These are phyloP conservation scores for Anisodus tanguticus DNA, from an alignment of 257 asterid genomes.

Conservation along the genomic window DNA sequence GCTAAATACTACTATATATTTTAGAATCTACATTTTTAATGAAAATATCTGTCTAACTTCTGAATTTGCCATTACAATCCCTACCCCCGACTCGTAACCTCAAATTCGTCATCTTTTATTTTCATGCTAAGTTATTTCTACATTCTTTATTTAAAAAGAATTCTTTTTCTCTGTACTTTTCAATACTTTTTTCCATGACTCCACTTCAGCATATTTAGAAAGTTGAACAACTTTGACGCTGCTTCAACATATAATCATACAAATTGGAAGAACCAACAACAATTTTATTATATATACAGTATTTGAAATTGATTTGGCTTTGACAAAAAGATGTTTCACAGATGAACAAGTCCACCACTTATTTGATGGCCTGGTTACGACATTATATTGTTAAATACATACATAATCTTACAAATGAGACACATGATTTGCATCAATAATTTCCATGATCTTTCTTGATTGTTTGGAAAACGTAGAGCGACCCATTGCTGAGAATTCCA, in stretches of 20 bases:
- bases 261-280: neutral
- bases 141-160: too few relatives aligned
- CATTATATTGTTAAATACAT: neutral
- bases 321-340: neutral
- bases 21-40: too few relatives aligned
- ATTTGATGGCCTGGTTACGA: neutral
- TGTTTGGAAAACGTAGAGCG: neutral
- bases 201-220: too few relatives aligned
- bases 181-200: too few relatives aligned
- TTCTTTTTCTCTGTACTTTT: too few relatives aligned
- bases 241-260: neutral
- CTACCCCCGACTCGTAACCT: too few relatives aligned
- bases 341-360: neutral
- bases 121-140: too few relatives aligned
- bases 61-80: too few relatives aligned
- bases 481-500: constrained; percentile 5
- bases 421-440: neutral
- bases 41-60: too few relatives aligned
- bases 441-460: neutral
- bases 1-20: too few relatives aligned
- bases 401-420: neutral
- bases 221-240: too few relatives aligned
- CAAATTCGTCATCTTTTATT: too few relatives aligned
- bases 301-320: neutral
- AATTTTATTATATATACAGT: neutral